phyloP scores from a whole-genome alignment of 805 yeast genomes.

The Cephaloascus fragrans region DNA sequence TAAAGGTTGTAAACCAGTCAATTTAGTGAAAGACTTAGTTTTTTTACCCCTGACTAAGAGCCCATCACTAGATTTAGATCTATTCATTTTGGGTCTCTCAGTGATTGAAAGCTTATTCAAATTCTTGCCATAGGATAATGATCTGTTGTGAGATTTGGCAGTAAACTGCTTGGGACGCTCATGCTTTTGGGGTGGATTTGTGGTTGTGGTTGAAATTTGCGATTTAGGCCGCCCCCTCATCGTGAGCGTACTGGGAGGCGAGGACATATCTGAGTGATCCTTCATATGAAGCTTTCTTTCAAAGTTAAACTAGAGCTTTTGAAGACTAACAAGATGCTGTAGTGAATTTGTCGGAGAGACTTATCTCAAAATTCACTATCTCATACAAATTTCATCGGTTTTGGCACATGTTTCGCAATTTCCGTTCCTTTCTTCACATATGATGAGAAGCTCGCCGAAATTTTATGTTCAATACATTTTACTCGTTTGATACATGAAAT shows the following conservation, averaged over 20 bases:
- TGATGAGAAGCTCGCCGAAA: too few species aligned
- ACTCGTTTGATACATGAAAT: too few species aligned
- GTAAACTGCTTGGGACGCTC: slow-evolving; percentile 19
- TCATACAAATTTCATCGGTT: too few species aligned
- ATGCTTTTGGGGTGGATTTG: slow-evolving; percentile 10
- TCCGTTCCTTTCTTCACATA: too few species aligned
- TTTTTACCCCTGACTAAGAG: slow-evolving; percentile 8
- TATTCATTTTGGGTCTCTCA: slow-evolving; percentile 15
- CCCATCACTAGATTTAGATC: slow-evolving; percentile 23
- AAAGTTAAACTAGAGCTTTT: too few species aligned
- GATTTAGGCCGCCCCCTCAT: not conserved
- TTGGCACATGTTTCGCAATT: too few species aligned
- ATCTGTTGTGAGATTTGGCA: slow-evolving; percentile 15
- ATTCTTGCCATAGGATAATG: slow-evolving; percentile 21
- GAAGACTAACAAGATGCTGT: too few species aligned
- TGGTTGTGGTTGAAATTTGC: not conserved
- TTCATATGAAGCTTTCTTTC: too few species aligned
- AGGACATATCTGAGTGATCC: too few species aligned
- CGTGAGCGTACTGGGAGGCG: not conserved
- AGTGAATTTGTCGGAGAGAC: too few species aligned
- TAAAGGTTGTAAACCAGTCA: slow-evolving; percentile 13
- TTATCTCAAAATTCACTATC: too few species aligned
- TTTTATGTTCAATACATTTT: too few species aligned
- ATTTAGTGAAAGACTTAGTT: slow-evolving; percentile 13
- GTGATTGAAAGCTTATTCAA: slow-evolving; percentile 17